Percentiles rank a stretch among this genome's conserved stretches.
These are phyloP conservation scores for Pestalotiopsis sp. DNA, from an alignment of 2,329 filamentous ascomycete species.

Conservation along the genomic window DNA sequence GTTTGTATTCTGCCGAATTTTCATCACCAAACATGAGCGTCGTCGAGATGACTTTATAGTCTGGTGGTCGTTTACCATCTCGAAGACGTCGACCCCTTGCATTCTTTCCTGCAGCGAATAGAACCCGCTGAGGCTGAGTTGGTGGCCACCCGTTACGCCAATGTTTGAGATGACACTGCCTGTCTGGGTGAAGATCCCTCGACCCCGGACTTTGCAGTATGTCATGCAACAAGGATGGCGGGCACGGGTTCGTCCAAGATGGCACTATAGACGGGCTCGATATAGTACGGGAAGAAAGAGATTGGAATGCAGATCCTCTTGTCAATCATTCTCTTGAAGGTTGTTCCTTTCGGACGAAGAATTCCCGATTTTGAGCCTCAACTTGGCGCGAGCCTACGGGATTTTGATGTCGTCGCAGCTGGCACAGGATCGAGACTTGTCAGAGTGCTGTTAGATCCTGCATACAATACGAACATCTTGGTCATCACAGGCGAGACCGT, in stretches of 20 bases:
- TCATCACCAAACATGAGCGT: no score
- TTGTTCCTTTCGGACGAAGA: neutral
- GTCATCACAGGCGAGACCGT: no score
- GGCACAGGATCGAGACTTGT: neutral
- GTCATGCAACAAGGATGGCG: slow-evolving; percentile 9
- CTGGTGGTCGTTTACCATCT: neutral
- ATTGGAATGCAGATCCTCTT: neutral
- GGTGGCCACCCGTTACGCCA: slow-evolving; percentile 6
- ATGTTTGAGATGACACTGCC: slow-evolving; percentile 10
- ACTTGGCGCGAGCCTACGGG: neutral
- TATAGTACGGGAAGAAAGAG: no score
- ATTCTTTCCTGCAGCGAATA: neutral
- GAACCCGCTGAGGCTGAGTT: slow-evolving; percentile 11
- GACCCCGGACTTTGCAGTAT: slow-evolving; percentile 1
- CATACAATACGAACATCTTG: neutral
- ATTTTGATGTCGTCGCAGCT: neutral
- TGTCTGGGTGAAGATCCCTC: slow-evolving; percentile 3
- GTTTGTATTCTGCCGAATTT: neutral
- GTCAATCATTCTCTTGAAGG: neutral
- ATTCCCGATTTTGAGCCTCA: neutral
- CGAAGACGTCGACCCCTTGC: neutral
- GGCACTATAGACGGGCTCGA: no score
- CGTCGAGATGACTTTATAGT: neutral
- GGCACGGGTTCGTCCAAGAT: no score
- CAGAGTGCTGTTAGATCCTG: neutral